Conservation (phyloP, 2,329 filamentous ascomycete species). For the Scedosporium apiospermum region DNA sequence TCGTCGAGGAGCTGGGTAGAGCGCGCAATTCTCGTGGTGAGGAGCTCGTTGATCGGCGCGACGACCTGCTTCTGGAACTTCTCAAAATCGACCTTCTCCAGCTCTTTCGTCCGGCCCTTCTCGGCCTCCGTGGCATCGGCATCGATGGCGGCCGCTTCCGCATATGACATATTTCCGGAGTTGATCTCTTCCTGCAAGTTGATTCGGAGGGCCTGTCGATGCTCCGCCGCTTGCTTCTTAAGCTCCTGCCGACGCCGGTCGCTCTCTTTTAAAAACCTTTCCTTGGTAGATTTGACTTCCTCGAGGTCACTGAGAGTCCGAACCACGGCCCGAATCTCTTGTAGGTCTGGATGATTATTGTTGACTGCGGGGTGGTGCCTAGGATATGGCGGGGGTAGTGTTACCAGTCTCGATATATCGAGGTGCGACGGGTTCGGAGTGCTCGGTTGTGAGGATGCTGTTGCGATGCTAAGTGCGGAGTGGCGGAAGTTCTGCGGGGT, state of each 20-base stretch:
- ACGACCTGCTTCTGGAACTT: constrained; percentile 74
- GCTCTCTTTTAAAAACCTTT: constrained; percentile 46
- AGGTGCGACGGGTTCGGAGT: constrained; percentile 47
- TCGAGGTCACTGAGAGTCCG: constrained; percentile 63
- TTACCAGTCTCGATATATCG: constrained; percentile 86
- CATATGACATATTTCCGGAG: constrained; percentile 69
- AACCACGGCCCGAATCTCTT: constrained; percentile 64
- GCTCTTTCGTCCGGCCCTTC: constrained; percentile 57
- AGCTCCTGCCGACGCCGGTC: constrained; percentile 50
- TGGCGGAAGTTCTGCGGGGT: constrained; percentile 35
- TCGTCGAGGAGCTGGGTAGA: constrained; percentile 72
- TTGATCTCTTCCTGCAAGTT: constrained; percentile 74
- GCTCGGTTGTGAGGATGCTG: constrained; percentile 32
- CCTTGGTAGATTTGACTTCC: constrained; percentile 61
- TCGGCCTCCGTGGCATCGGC: constrained; percentile 65
- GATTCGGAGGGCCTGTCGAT: constrained; percentile 55
- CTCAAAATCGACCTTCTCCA: constrained; percentile 74
- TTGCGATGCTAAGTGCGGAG: constrained; percentile 28
- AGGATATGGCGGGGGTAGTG: constrained; percentile 86
- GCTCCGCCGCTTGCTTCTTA: constrained; percentile 35
- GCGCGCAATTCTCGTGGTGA: constrained; percentile 64
- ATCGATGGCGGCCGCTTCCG: constrained; percentile 74
- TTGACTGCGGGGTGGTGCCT: constrained; percentile 92
- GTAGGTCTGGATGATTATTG: constrained; percentile 88
- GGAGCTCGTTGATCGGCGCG: constrained; percentile 70